Percentiles rank a stretch among this genome's conserved stretches.
Conservation (phyloP, 257 asterid genomes). For the Solanum appendiculatum region DNA sequence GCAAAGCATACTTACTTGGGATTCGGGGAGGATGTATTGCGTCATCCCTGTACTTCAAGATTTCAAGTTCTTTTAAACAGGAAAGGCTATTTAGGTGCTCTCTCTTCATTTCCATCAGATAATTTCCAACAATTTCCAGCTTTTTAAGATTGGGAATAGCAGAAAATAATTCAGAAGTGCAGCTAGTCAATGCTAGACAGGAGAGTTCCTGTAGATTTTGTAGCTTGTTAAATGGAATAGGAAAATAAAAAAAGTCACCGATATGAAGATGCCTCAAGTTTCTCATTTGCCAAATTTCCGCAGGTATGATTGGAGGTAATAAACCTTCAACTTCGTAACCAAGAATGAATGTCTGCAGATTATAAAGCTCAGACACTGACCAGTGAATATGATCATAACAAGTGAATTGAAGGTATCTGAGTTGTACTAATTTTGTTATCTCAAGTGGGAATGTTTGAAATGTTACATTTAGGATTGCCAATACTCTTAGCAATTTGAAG, state of each 20-base stretch:
- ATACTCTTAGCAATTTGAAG: background rate
- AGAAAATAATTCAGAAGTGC: background rate
- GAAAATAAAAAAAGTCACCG: background rate
- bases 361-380: background rate
- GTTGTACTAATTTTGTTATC: background rate
- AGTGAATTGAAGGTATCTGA: background rate
- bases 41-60: background rate
- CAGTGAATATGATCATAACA: background rate
- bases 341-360: background rate
- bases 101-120: background rate
- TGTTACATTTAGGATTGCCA: background rate
- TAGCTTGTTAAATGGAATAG: background rate
- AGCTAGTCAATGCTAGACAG: background rate
- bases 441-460: background rate
- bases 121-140: background rate
- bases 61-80: background rate
- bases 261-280: background rate
- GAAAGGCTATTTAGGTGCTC: background rate
- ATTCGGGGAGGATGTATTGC: background rate
- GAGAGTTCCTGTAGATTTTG: background rate
- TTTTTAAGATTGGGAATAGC: background rate
- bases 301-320: background rate
- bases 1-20: background rate
- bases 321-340: background rate
- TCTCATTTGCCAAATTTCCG: background rate